A percentile compares a stretch with the other conserved stretches of the same genome.
These are phyloP conservation scores for Erysiphe pulchra DNA, from an alignment of 2,329 filamentous ascomycete genomes.

Conservation along the genomic window DNA sequence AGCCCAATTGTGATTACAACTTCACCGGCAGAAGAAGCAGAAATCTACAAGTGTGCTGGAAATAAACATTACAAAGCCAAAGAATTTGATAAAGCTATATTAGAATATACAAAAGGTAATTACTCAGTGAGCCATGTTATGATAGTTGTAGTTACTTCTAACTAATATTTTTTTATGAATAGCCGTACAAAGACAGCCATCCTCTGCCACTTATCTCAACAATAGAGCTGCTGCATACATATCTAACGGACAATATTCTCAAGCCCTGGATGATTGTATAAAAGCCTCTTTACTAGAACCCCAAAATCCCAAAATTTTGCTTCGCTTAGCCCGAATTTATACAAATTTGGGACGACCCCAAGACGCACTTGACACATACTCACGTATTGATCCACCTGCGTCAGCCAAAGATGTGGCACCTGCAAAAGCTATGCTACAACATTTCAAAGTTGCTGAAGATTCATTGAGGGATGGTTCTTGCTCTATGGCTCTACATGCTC, in stretches of 20 bases:
- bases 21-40: slow-evolving; percentile 40
- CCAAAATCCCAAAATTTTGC: slow-evolving; percentile 63
- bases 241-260: slow-evolving; percentile 51
- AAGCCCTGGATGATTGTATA: slow-evolving; percentile 70
- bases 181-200: slow-evolving; percentile 75
- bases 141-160: neutral
- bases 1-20: slow-evolving; percentile 25
- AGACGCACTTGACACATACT: slow-evolving; percentile 64
- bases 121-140: neutral
- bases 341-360: slow-evolving; percentile 65
- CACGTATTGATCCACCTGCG: slow-evolving; percentile 52
- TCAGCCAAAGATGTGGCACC: slow-evolving; percentile 64
- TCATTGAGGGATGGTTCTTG: slow-evolving; percentile 51
- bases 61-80: slow-evolving; percentile 96
- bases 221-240: slow-evolving; percentile 92
- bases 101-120: slow-evolving; percentile 85
- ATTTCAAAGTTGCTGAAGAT: slow-evolving; percentile 57
- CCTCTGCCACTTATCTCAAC: slow-evolving; percentile 70
- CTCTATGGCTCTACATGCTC: slow-evolving; percentile 75
- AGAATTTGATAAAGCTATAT: slow-evolving; percentile 67
- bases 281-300: slow-evolving; percentile 63
- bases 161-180: neutral
- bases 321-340: slow-evolving; percentile 73
- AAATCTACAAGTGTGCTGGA: slow-evolving; percentile 73
- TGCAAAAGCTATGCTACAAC: slow-evolving; percentile 64